Evolutionary conservation across 257 asterid species (phyloP).

Genomic region (Cruciata laevipes): DNA sequence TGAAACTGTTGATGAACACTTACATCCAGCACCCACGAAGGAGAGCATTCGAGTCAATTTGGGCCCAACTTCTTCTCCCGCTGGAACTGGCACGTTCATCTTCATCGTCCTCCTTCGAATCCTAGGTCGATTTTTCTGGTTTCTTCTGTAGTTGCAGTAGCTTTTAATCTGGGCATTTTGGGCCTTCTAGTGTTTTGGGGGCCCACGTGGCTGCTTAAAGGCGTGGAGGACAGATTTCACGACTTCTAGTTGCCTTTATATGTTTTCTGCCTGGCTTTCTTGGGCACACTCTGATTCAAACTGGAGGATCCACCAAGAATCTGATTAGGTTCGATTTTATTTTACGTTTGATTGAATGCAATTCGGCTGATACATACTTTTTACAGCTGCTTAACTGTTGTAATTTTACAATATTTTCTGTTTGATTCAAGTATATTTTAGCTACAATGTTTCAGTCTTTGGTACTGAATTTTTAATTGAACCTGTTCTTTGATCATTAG

Average conservation of each 20-base stretch:
- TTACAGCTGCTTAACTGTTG: not conserved
- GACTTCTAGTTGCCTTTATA: not conserved
- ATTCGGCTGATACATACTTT: not conserved
- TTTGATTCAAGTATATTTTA: not conserved
- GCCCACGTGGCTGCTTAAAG: not conserved
- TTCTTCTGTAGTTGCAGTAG: not conserved
- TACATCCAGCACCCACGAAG: slow-evolving; percentile 62
- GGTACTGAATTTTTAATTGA: not conserved
- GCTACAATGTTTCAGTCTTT: not conserved
- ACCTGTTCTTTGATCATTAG: not conserved
- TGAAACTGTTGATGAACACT: not conserved
- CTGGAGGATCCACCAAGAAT: not conserved
- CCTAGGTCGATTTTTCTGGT: not conserved
- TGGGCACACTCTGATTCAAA: not conserved
- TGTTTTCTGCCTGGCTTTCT: not conserved
- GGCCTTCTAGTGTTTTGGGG: not conserved
- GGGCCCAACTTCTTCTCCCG: slow-evolving; percentile 47
- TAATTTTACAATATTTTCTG: not conserved
- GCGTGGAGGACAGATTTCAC: not conserved
- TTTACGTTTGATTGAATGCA: not conserved
- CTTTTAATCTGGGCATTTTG: not conserved
- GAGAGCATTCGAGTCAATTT: slow-evolving; percentile 45
- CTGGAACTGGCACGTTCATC: slow-evolving; percentile 30
- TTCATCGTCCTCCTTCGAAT: not conserved
- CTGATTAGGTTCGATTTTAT: not conserved